These are phyloP conservation scores for Selaginella moellendorffii DNA, from an alignment of 75 land plant genomes.

Conservation along the genomic window DNA sequence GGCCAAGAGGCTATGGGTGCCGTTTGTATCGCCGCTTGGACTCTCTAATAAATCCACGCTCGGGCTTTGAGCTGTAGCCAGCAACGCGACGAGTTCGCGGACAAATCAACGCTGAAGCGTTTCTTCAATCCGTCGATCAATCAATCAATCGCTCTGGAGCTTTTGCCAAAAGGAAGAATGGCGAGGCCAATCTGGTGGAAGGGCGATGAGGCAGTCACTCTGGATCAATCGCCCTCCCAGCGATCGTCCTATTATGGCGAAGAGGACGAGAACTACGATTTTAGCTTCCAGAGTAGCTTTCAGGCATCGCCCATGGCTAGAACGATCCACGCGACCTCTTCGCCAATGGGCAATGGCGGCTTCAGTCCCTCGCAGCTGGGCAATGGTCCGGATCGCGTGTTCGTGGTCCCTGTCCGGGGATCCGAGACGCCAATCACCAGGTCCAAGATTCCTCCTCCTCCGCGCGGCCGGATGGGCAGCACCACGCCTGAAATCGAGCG, in stretches of 20 bases:
- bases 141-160: too few species aligned
- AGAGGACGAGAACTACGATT: neutral
- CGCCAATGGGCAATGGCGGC: neutral
- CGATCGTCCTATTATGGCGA: neutral
- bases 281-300: slow-evolving; percentile 10
- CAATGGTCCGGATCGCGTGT: slow-evolving; percentile 11
- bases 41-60: too few species aligned
- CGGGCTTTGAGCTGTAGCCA: too few species aligned
- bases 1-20: too few species aligned
- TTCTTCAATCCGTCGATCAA: too few species aligned
- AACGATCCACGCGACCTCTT: too few species aligned
- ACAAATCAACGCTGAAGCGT: too few species aligned
- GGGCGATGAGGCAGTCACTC: neutral
- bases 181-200: slow-evolving; percentile 9
- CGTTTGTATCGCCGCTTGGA: too few species aligned
- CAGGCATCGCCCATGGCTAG: neutral
- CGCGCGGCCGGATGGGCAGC: neutral
- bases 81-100: too few species aligned
- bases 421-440: neutral
- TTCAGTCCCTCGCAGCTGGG: neutral
- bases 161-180: too few species aligned
- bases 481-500: slow-evolving; percentile 9
- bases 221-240: neutral
- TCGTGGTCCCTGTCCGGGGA: neutral
- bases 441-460: neutral